phyloP scores from a whole-genome alignment of 352 stramenopile species.

The Globisporangium takayamanum region DNA sequence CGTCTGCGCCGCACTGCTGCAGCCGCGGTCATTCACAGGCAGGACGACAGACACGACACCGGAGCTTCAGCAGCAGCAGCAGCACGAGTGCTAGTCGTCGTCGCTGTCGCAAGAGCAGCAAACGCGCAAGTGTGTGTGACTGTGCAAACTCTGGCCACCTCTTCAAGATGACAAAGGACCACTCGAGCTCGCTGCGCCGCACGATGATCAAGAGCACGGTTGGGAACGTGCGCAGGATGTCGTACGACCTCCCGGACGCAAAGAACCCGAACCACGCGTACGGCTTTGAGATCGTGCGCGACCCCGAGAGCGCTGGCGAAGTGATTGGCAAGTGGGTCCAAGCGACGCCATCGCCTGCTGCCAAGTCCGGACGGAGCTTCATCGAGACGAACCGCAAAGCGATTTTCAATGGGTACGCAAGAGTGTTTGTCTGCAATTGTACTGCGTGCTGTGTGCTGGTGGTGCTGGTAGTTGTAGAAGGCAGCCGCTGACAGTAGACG shows the following conservation, averaged over 20 bases:
- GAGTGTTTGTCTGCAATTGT: neutral
- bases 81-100: too few species aligned
- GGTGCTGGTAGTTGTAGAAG: neutral
- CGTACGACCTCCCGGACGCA: conserved; percentile 64
- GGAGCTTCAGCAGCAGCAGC: too few species aligned
- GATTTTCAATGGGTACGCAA: conserved; percentile 29
- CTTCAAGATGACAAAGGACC: conserved; percentile 21
- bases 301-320: conserved; percentile 63
- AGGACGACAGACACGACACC: too few species aligned
- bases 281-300: conserved; percentile 56
- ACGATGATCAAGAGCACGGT: conserved; percentile 83
- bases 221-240: conserved; percentile 43
- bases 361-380: conserved; percentile 59
- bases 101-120: conserved; percentile 3
- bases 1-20: too few species aligned
- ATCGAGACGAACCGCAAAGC: conserved; percentile 77
- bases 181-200: conserved; percentile 44
- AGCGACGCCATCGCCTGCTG: conserved; percentile 52
- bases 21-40: too few species aligned
- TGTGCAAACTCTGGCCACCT: too few species aligned
- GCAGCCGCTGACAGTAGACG: neutral
- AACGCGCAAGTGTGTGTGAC: conserved; percentile 6
- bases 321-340: conserved; percentile 74
- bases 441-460: neutral
- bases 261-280: conserved; percentile 63